Percentiles rank a stretch among this genome's conserved stretches.
These are phyloP conservation scores for Ascoidea tarda DNA, from an alignment of 805 yeast genomes.

Conservation along the genomic window DNA sequence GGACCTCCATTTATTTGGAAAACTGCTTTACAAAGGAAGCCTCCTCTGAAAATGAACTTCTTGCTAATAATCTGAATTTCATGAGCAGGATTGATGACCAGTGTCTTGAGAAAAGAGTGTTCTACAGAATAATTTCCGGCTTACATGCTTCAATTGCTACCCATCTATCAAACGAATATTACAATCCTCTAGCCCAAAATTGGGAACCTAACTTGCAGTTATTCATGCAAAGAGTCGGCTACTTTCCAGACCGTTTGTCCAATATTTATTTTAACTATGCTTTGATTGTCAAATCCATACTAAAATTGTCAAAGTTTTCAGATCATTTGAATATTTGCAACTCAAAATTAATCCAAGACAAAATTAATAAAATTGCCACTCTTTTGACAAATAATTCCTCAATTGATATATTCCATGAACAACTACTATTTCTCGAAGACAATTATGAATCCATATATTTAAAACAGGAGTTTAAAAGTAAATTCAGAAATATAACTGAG, in stretches of 20 bases:
- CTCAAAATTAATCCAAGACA: conserved; percentile 26
- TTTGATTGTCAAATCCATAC: conserved; percentile 65
- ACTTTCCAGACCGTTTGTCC: conserved; percentile 75
- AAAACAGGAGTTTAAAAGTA: conserved; percentile 73
- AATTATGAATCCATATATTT: conserved; percentile 29
- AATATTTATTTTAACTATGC: conserved; percentile 91
- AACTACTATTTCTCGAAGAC: conserved; percentile 30
- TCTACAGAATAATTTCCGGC: conserved; percentile 79
- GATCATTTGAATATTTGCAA: conserved; percentile 36
- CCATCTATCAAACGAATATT: conserved; percentile 76
- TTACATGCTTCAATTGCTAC: conserved; percentile 93
- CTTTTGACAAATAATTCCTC: conserved; percentile 10
- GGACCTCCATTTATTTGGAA: conserved; percentile 87
- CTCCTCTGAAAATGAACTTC: conserved; percentile 8
- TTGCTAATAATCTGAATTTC: neutral
- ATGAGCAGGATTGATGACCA: conserved; percentile 29
- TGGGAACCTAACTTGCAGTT: conserved; percentile 77
- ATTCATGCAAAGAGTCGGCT: conserved; percentile 84
- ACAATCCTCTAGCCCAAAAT: conserved; percentile 36
- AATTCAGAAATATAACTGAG: conserved; percentile 81
- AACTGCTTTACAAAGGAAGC: conserved; percentile 56
- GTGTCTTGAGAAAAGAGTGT: conserved; percentile 79
- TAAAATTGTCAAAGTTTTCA: conserved; percentile 44
- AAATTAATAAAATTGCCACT: conserved; percentile 25
- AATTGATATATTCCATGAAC: conserved; percentile 31